Evolutionary conservation across 2,329 filamentous ascomycete species (phyloP).

Genomic region (Bipolaris bicolor): DNA sequence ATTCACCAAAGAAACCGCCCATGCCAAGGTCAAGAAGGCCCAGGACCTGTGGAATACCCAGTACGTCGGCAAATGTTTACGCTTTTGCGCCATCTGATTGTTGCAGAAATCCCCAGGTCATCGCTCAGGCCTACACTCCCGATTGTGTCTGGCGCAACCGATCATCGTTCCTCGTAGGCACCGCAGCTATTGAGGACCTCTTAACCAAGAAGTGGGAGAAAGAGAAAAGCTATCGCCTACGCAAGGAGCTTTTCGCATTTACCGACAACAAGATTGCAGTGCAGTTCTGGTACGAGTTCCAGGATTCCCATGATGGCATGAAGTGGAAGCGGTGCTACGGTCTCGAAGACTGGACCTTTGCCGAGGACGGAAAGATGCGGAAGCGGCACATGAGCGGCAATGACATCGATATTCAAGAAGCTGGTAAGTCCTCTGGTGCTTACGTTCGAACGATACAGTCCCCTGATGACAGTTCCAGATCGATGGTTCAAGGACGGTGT

Average conservation of each 20-base stretch:
- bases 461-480: slow-evolving; percentile 47
- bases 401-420: slow-evolving; percentile 67
- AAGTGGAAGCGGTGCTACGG: slow-evolving; percentile 81
- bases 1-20: slow-evolving; percentile 75
- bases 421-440: slow-evolving; percentile 22
- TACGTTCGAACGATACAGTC: background rate
- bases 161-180: slow-evolving; percentile 70
- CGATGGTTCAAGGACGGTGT: slow-evolving; percentile 74
- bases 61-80: slow-evolving; percentile 52
- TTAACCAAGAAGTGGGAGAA: slow-evolving; percentile 75
- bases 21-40: slow-evolving; percentile 79
- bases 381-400: slow-evolving; percentile 80
- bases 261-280: slow-evolving; percentile 78
- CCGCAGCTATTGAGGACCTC: slow-evolving; percentile 70
- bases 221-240: slow-evolving; percentile 73
- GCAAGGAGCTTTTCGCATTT: slow-evolving; percentile 86
- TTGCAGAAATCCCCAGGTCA: slow-evolving; percentile 64
- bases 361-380: slow-evolving; percentile 70
- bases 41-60: slow-evolving; percentile 83
- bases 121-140: slow-evolving; percentile 76
- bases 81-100: slow-evolving; percentile 10
- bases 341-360: slow-evolving; percentile 80
- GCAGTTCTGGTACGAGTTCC: slow-evolving; percentile 89
- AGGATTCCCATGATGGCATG: slow-evolving; percentile 66
- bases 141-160: slow-evolving; percentile 84